A percentile compares a stretch with the other conserved stretches of the same genome.
phyloP scores from a whole-genome alignment of 441 rosid species.

The Gossypium gossypioides region DNA sequence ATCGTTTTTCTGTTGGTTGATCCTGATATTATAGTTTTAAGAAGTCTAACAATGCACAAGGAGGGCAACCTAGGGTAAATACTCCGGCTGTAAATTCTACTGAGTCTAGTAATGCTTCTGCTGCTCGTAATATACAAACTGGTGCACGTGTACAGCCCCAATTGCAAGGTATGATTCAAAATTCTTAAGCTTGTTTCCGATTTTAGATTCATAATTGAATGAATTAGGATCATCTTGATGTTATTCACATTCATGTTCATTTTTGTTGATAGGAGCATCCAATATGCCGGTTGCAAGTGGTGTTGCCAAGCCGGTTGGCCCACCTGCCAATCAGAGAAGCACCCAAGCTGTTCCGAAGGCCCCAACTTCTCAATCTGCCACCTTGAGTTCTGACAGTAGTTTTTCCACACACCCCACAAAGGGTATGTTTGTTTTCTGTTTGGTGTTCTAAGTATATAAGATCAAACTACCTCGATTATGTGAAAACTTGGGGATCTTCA shows the following conservation, averaged over 20 bases:
- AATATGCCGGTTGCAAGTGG: constrained; percentile 33
- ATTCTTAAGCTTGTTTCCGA: not conserved
- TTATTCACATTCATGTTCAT: constrained; percentile 1
- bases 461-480: not conserved
- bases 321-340: constrained; percentile 32
- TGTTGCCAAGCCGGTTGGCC: constrained; percentile 34
- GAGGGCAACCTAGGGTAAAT: constrained; percentile 33
- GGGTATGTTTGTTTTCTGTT: constrained; percentile 28
- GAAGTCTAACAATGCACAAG: constrained; percentile 15
- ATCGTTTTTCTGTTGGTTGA: not conserved
- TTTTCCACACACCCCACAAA: constrained; percentile 38
- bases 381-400: constrained; percentile 40
- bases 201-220: not conserved
- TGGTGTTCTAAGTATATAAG: not conserved
- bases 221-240: not conserved
- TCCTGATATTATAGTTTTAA: constrained; percentile 35
- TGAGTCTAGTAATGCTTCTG: constrained; percentile 30
- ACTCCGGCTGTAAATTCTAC: constrained; percentile 35
- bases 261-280: constrained; percentile 36
- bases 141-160: constrained; percentile 50
- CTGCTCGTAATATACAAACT: constrained; percentile 39
- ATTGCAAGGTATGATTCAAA: constrained; percentile 43
- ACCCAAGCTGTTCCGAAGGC: constrained; percentile 60
- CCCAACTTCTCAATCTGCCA: constrained; percentile 63
- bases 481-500: not conserved